Percentiles rank a stretch among this genome's conserved stretches.
Conservation (phyloP, 2,329 filamentous ascomycete genomes). For the Fusarium odoratissimum region DNA sequence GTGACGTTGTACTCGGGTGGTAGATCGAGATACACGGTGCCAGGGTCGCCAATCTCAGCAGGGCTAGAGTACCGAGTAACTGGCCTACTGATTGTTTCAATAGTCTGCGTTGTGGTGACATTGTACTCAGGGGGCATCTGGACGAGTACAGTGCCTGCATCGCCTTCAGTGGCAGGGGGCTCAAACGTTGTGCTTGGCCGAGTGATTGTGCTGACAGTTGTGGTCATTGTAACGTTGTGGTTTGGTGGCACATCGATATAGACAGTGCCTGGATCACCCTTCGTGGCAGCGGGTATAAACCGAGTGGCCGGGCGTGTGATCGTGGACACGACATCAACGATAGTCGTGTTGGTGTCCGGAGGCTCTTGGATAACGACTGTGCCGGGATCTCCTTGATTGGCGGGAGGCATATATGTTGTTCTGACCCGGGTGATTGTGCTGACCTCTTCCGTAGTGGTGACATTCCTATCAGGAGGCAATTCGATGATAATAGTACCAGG, state of each 20-base stretch:
- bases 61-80: conserved; percentile 11
- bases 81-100: conserved; percentile 13
- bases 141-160: conserved; percentile 18
- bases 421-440: not conserved
- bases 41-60: conserved; percentile 13
- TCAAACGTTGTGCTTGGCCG: conserved; percentile 22
- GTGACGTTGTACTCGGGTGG: conserved; percentile 29
- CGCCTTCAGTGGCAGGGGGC: conserved; percentile 13
- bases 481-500: conserved; percentile 23
- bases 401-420: conserved; percentile 18
- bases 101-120: conserved; percentile 14
- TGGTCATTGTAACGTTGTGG: conserved; percentile 24
- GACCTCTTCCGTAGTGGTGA: conserved; percentile 12
- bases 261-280: conserved; percentile 24
- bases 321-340: conserved; percentile 10
- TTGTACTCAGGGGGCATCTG: conserved; percentile 24
- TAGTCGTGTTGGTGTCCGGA: conserved; percentile 18
- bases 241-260: conserved; percentile 23
- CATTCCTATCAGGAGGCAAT: conserved; percentile 19
- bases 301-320: conserved; percentile 19
- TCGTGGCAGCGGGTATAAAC: not conserved
- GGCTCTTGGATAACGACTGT: conserved; percentile 25
- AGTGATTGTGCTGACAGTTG: conserved; percentile 23
- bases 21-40: conserved; percentile 17
- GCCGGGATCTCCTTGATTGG: conserved; percentile 17